phyloP scores from a whole-genome alignment of 202 grass and related monocot genomes.

The Musa balbisiana region DNA sequence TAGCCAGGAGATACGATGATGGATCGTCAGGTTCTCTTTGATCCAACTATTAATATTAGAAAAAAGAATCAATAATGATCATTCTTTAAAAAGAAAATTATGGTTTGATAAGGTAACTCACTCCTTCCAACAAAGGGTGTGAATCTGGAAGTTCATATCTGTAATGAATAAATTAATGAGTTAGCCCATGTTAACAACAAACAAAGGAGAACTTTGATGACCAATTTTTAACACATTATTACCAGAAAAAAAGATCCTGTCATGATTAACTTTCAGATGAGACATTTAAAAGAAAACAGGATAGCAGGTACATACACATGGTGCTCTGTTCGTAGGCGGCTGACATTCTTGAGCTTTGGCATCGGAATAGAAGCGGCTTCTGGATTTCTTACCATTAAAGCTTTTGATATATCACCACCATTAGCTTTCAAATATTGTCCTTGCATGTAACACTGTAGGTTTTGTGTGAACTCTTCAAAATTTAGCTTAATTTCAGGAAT shows the following conservation, averaged over 20 bases:
- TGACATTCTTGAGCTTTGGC: slow-evolving; percentile 77
- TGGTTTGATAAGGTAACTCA: slow-evolving; percentile 41
- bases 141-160: slow-evolving; percentile 79
- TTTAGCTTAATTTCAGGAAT: slow-evolving; percentile 80
- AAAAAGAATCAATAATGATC: slow-evolving; percentile 14
- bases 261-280: not conserved
- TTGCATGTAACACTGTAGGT: slow-evolving; percentile 69
- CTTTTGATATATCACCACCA: slow-evolving; percentile 57
- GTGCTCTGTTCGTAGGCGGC: slow-evolving; percentile 73
- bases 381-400: slow-evolving; percentile 53
- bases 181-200: not conserved
- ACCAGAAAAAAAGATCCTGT: not conserved
- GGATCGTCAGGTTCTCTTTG: slow-evolving; percentile 81
- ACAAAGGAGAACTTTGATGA: not conserved
- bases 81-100: not conserved
- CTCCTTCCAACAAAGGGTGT: slow-evolving; percentile 62
- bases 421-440: slow-evolving; percentile 46
- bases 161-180: slow-evolving; percentile 18
- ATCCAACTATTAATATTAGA: slow-evolving; percentile 50
- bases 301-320: slow-evolving; percentile 56
- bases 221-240: not conserved
- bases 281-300: not conserved
- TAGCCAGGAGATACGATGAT: slow-evolving; percentile 78
- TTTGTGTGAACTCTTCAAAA: slow-evolving; percentile 65
- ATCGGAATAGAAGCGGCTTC: slow-evolving; percentile 69